Evolutionary conservation across 257 asterid species (phyloP), one percentile per base, ranked within the genome.

Genomic region (Phtheirospermum japonicum): DNA sequence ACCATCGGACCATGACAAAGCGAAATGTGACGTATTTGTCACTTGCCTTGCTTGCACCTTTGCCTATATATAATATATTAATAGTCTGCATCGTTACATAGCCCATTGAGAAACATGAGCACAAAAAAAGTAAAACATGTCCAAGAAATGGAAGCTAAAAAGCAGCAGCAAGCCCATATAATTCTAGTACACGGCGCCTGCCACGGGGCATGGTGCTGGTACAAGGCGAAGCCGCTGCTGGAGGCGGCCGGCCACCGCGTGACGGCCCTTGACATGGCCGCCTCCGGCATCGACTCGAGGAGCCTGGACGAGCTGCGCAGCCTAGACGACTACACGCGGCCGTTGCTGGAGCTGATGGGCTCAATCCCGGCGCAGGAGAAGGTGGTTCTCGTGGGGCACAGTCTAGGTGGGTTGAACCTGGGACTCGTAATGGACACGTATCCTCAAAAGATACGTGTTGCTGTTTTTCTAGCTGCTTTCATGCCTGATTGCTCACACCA

Each of bases 151-250:
- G 28, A 23, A 23, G 28, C 28, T 23, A 23, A 23, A 23, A 48
- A 48, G 28, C 8, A 48, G 28, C 8, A 48, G 54, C 20, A 48
- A 17, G 54, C 14, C 9, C 57, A 18, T 20, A 55, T 83, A 7
- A 65, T 86, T 11, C 83, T 86, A 4, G 90, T 86, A 1, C 90
- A 86, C 36, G 95, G 95, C 11, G 86, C 86, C 9, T 71, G 90
- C 48, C 88, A 83, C 51, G 93, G 89, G 7, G 85, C 89, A 4
- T 86, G 95, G 95, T 31, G 78, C 33, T 85, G 94, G 94, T 81
- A 43, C 84, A 85, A 83, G 80, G 37, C 83, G 56, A 68, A 63
- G 68, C 88, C 88, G 11, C 45, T 79, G 62, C 79, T 85, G 3
- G 94, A 80, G 83, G 81, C 86, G 7, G 76, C 82, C 2, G 88